Evolutionary conservation across 1,284 basidiomycete species (phyloP).

Genomic region (Chalciporus piperatoides): DNA sequence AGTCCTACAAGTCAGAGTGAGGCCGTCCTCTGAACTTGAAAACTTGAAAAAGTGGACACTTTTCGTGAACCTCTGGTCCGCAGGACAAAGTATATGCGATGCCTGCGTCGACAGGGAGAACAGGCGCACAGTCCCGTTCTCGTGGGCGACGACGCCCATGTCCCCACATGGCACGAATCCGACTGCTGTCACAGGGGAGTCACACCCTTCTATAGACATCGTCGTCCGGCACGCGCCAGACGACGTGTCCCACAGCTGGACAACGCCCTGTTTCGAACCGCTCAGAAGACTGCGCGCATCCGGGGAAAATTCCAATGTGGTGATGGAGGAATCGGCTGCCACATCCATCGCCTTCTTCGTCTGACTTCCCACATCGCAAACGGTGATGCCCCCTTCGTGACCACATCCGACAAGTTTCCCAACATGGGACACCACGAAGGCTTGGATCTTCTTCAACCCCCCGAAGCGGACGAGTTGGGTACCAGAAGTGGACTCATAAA

Average conservation of each 20-base stretch:
- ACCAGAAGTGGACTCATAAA: conserved; percentile 15
- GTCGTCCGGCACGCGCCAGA: conserved; percentile 10
- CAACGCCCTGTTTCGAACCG: conserved; percentile 3
- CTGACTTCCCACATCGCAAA: conserved; percentile 12
- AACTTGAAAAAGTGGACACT: conserved; percentile 1
- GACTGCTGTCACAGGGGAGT: conserved; percentile 2
- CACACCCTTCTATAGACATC: background rate
- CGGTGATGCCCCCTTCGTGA: conserved; percentile 11
- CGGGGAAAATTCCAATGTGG: conserved; percentile 6
- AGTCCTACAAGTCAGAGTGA: conserved; percentile 9
- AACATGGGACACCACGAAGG: conserved; percentile 5
- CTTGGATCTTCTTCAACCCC: conserved; percentile 12
- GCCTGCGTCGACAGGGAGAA: background rate
- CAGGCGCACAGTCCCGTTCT: conserved; percentile 8
- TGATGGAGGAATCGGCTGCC: conserved; percentile 3
- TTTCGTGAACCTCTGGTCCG: conserved; percentile 1
- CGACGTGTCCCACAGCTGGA: conserved; percentile 9
- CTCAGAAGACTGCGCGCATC: conserved; percentile 12
- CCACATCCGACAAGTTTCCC: conserved; percentile 13
- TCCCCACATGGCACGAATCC: conserved; percentile 6
- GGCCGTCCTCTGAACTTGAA: conserved; percentile 3
- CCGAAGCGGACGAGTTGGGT: conserved; percentile 7
- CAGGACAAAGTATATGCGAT: conserved; percentile 8
- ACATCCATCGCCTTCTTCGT: conserved; percentile 6
- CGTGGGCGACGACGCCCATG: conserved; percentile 5